These are phyloP conservation scores for Holtermannia corniformis DNA, from an alignment of 768 basidiomycete species.

Conservation along the genomic window DNA sequence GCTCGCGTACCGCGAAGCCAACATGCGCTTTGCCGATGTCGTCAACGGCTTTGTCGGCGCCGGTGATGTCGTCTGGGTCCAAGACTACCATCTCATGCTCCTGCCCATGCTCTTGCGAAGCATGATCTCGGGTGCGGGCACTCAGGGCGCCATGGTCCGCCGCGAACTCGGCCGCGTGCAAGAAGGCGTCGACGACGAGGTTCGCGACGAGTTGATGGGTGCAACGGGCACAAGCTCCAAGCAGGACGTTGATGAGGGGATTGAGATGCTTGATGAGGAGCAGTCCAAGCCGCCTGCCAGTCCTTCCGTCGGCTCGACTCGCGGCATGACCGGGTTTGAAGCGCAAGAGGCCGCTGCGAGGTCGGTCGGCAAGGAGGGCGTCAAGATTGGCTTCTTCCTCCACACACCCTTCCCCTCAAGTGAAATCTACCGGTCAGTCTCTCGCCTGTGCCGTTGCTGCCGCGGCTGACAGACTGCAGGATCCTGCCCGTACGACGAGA, in stretches of 20 bases:
- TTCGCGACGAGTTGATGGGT: constrained; percentile 34
- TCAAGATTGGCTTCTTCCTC: constrained; percentile 97
- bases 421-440: constrained; percentile 81
- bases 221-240: constrained; percentile 16
- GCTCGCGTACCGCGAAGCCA: constrained; percentile 95
- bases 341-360: constrained; percentile 34
- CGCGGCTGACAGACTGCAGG: constrained; percentile 45
- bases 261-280: constrained; percentile 41
- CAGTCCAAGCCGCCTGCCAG: constrained; percentile 46
- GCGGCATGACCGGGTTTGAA: constrained; percentile 28
- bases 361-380: constrained; percentile 42
- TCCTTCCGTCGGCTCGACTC: constrained; percentile 2
- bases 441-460: neutral
- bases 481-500: constrained; percentile 95
- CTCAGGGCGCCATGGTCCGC: constrained; percentile 37
- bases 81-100: constrained; percentile 67
- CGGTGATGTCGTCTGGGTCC: constrained; percentile 97
- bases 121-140: constrained; percentile 48
- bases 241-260: constrained; percentile 23
- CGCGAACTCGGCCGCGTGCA: constrained; percentile 46
- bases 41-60: constrained; percentile 68
- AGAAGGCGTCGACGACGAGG: constrained; percentile 36
- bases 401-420: constrained; percentile 97
- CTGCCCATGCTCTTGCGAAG: constrained; percentile 89
- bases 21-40: constrained; percentile 84